These are phyloP conservation scores for Gynostemma pentaphyllum DNA, from an alignment of 306 rosid genomes.

Conservation along the genomic window DNA sequence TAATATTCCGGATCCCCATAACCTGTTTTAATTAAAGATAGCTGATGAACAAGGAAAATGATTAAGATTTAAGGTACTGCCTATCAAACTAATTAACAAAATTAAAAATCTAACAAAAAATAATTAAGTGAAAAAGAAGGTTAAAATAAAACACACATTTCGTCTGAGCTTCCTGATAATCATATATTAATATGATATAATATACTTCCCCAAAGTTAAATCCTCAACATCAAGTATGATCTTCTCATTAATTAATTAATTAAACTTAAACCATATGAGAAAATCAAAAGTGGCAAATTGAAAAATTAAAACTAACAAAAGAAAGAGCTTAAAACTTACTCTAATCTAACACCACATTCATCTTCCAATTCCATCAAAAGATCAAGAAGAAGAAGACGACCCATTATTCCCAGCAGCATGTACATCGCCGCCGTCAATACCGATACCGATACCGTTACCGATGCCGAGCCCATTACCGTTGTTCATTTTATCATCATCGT, in stretches of 20 bases:
- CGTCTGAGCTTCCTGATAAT: no score
- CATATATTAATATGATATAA: not conserved
- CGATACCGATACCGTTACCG: no score
- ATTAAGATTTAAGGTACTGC: no score
- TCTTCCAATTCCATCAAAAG: conserved; percentile 7
- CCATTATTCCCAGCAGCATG: conserved; percentile 50
- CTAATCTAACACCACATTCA: conserved; percentile 7
- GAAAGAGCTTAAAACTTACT: not conserved
- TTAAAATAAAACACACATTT: no score
- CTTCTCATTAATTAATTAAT: conserved; percentile 59
- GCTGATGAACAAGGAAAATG: not conserved
- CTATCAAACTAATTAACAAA: no score
- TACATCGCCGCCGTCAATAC: not conserved
- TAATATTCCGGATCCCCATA: not conserved
- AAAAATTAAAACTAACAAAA: not conserved
- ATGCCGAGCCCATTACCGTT: no score
- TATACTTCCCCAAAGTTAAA: not conserved
- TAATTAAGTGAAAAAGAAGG: not conserved
- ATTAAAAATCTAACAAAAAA: no score
- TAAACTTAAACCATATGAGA: conserved; percentile 24
- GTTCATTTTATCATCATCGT: conserved; percentile 1
- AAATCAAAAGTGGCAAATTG: conserved; percentile 6
- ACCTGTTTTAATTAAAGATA: not conserved
- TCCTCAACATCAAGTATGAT: not conserved
- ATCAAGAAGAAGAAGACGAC: conserved; percentile 88